Percentiles rank a stretch among this genome's conserved stretches.
These are phyloP conservation scores for Xerocomus spinulosus DNA, from an alignment of 768 basidiomycete species.

Conservation along the genomic window DNA sequence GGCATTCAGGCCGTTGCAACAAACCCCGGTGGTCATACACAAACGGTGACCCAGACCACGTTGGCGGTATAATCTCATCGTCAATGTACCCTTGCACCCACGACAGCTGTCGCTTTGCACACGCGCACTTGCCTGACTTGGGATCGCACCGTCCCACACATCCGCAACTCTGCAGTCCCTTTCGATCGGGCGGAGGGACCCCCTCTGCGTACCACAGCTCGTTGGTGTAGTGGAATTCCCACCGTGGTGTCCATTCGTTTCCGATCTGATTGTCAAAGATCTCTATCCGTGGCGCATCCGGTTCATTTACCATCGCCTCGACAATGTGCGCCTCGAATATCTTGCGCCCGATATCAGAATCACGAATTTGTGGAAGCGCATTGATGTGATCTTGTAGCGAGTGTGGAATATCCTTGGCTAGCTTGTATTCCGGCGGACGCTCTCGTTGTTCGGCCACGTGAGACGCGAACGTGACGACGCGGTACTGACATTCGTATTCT, in stretches of 20 bases:
- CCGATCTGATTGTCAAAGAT: constrained; percentile 65
- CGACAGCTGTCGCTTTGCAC: constrained; percentile 52
- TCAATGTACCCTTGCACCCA: constrained; percentile 28
- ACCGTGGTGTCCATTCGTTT: constrained; percentile 63
- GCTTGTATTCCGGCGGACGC: constrained; percentile 21
- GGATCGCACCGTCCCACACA: constrained; percentile 78
- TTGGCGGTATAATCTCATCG: constrained; percentile 22
- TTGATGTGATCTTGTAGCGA: constrained; percentile 65
- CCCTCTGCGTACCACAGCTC: constrained; percentile 67
- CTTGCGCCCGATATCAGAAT: constrained; percentile 40
- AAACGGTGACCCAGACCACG: constrained; percentile 49
- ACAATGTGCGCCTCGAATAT: constrained; percentile 64
- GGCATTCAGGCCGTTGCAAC: constrained; percentile 47
- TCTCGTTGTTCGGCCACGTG: constrained; percentile 13
- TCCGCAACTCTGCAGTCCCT: constrained; percentile 58
- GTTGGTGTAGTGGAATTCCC: constrained; percentile 89
- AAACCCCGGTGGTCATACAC: constrained; percentile 60
- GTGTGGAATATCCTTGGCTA: constrained; percentile 54
- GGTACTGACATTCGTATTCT: constrained; percentile 6
- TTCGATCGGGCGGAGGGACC: constrained; percentile 61
- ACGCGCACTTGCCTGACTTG: constrained; percentile 66
- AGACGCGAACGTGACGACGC: constrained; percentile 23
- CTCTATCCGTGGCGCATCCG: constrained; percentile 59
- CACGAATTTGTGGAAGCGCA: constrained; percentile 36
- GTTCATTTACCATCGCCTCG: constrained; percentile 64